Percentiles rank a stretch among this genome's conserved stretches.
phyloP scores from a whole-genome alignment of 192 early-diverging fungal genomes.

The Thamnidium elegans region DNA sequence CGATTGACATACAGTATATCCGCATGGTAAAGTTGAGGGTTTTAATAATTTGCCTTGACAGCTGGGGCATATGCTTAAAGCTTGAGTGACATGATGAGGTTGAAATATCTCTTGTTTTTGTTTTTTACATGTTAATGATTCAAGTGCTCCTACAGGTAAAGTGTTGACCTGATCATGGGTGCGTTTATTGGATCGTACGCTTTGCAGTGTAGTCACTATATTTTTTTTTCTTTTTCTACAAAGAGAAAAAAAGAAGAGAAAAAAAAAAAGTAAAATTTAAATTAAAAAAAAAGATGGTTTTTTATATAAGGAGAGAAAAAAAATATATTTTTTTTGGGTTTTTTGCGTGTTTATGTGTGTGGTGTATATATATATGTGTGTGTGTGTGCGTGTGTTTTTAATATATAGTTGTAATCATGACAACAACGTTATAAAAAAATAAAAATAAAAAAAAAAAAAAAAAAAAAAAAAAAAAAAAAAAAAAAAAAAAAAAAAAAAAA shows the following conservation, averaged over 20 bases:
- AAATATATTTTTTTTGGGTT: no score
- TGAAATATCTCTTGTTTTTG: slow-evolving; percentile 4
- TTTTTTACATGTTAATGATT: neutral
- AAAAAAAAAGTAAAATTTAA: neutral
- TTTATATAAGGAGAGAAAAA: slow-evolving; percentile 3
- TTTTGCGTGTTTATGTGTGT: no score
- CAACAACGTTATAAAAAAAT: neutral
- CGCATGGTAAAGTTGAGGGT: slow-evolving; percentile 44
- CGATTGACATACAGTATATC: slow-evolving; percentile 37
- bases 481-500: neutral
- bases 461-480: slow-evolving; percentile 10
- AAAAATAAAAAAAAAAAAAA: neutral
- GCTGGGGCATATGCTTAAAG: slow-evolving; percentile 31
- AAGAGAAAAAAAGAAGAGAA: neutral
- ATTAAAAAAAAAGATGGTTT: slow-evolving; percentile 9
- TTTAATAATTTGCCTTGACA: slow-evolving; percentile 34
- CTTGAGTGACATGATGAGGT: slow-evolving; percentile 13
- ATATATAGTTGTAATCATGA: neutral
- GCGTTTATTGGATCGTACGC: slow-evolving; percentile 10
- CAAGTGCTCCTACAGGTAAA: neutral
- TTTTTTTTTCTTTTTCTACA: neutral
- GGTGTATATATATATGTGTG: no score
- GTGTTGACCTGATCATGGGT: neutral
- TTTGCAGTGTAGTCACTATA: slow-evolving; percentile 1
- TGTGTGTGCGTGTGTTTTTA: no score